Percentiles rank a stretch among this genome's conserved stretches.
Evolutionary conservation across 2,329 filamentous ascomycete species (phyloP).

Genomic region (Ophiocordyceps sinensis): DNA sequence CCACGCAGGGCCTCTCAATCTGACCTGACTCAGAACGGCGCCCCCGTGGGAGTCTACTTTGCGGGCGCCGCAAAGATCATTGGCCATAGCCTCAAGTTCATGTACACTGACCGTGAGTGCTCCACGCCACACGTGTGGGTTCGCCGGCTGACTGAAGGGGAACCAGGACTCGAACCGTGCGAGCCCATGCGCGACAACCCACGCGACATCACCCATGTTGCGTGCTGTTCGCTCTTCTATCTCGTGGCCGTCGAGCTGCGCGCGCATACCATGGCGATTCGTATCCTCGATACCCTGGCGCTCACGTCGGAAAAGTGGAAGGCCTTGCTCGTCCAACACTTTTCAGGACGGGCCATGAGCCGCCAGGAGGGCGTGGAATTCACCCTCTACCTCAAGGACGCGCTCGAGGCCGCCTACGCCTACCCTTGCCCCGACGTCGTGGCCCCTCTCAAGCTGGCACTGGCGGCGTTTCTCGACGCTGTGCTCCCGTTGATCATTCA

Average conservation of each 20-base stretch:
- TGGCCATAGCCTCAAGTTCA: constrained; percentile 17
- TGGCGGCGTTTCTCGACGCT: constrained; percentile 16
- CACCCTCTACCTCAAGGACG: constrained; percentile 12
- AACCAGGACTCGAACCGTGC: constrained; percentile 14
- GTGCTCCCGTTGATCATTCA: constrained; percentile 10
- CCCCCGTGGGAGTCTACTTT: constrained; percentile 11
- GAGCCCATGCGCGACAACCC: constrained; percentile 10
- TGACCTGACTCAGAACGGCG: constrained; percentile 11
- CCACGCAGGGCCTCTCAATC: not conserved
- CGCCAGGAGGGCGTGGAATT: constrained; percentile 9
- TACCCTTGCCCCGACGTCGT: constrained; percentile 10
- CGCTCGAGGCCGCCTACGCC: constrained; percentile 14
- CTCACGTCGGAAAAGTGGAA: constrained; percentile 11
- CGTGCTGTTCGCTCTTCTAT: constrained; percentile 19
- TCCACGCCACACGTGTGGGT: no score
- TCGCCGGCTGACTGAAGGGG: not conserved
- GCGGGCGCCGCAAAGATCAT: constrained; percentile 11
- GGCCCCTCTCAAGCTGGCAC: constrained; percentile 15
- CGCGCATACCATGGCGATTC: constrained; percentile 12
- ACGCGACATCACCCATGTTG: constrained; percentile 14
- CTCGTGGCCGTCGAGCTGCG: constrained; percentile 15
- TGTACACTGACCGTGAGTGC: constrained; percentile 20
- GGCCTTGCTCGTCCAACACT: constrained; percentile 6
- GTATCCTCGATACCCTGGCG: constrained; percentile 14
- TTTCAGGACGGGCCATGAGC: constrained; percentile 6